Percentiles rank a stretch among this genome's conserved stretches.
Evolutionary conservation across 768 basidiomycete genomes (phyloP).

Genomic region (Tulasnella sp.): DNA sequence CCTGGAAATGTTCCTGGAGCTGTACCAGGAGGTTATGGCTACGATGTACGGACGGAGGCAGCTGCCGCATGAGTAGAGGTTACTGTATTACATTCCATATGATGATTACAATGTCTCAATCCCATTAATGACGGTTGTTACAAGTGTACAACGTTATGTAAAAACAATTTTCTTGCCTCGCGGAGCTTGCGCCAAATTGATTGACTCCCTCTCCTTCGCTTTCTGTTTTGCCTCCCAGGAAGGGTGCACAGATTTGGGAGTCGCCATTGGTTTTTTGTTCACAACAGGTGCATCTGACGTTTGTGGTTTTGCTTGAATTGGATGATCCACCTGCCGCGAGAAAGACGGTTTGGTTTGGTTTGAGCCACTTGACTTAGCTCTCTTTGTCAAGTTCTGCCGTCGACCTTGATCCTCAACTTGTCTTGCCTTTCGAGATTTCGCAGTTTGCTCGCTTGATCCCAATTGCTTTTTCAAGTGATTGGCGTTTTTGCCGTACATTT

Average conservation of each 20-base stretch:
- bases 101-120: neutral
- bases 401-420: neutral
- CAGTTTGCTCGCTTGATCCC: neutral
- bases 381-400: neutral
- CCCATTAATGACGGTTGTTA: neutral
- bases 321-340: constrained; percentile 3
- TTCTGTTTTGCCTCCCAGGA: constrained; percentile 93
- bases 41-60: constrained; percentile 43
- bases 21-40: constrained; percentile 61
- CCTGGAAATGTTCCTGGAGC: constrained; percentile 54
- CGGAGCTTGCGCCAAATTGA: constrained; percentile 43
- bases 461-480: constrained; percentile 70
- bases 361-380: neutral
- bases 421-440: neutral
- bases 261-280: neutral
- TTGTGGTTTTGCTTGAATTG: neutral
- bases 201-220: constrained; percentile 36
- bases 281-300: neutral
- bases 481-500: constrained; percentile 81
- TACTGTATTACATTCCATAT: neutral
- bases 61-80: neutral
- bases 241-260: constrained; percentile 54
- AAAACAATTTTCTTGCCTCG: constrained; percentile 76
- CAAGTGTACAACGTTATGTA: constrained; percentile 21
- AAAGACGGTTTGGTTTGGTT: constrained; percentile 3